These are phyloP conservation scores for Debaryomyces fabryi DNA, from an alignment of 1,139 yeast species.

Conservation along the genomic window DNA sequence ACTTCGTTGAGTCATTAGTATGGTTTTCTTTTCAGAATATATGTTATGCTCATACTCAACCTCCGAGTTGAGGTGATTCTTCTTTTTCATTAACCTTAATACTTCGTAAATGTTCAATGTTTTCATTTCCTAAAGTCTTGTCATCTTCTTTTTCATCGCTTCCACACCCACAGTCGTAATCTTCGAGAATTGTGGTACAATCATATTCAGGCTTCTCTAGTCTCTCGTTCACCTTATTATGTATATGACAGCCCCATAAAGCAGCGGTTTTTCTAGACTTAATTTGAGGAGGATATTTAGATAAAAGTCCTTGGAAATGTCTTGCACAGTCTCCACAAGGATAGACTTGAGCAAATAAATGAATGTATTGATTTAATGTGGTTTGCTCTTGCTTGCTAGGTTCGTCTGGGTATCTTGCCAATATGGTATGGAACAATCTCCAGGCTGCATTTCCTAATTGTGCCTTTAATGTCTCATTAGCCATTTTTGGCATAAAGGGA, in stretches of 20 bases:
- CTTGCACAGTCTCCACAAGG: conserved; percentile 97
- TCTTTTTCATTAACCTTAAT: conserved; percentile 49
- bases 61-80: conserved; percentile 41
- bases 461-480: conserved; percentile 59
- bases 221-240: conserved; percentile 78
- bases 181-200: conserved; percentile 80
- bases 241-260: conserved; percentile 96
- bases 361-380: conserved; percentile 58
- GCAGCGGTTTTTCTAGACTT: conserved; percentile 80
- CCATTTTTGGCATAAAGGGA: conserved; percentile 90
- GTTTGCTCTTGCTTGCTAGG: conserved; percentile 67
- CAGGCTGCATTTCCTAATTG: conserved; percentile 89
- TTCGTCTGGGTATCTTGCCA: conserved; percentile 86
- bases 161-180: conserved; percentile 97
- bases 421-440: conserved; percentile 82
- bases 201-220: conserved; percentile 75
- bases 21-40: not conserved
- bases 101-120: conserved; percentile 41
- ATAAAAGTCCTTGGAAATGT: conserved; percentile 74
- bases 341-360: conserved; percentile 73
- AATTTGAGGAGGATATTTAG: conserved; percentile 82
- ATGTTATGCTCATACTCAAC: conserved; percentile 17
- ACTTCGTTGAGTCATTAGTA: not conserved
- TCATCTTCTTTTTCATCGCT: conserved; percentile 58
- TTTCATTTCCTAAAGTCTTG: conserved; percentile 39